Evolutionary conservation across 2,329 filamentous ascomycete genomes (phyloP).

Genomic region (Clonostachys rhizophaga): DNA sequence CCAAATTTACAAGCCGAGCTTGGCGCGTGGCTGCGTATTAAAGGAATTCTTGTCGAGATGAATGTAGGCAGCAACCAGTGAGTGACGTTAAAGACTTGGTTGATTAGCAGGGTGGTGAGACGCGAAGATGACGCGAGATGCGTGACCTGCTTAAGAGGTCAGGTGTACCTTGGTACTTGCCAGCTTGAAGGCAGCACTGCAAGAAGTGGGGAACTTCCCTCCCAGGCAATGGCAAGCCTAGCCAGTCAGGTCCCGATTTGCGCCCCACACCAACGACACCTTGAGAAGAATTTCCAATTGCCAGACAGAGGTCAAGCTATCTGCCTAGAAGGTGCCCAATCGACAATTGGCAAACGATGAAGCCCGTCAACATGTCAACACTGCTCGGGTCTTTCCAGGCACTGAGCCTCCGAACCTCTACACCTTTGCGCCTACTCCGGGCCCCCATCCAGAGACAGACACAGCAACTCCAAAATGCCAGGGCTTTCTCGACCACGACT

Average conservation of each 20-base stretch:
- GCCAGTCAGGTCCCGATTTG: too few relatives aligned
- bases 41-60: too few relatives aligned
- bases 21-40: too few relatives aligned
- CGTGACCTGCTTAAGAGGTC: slow-evolving; percentile 20
- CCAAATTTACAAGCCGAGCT: too few relatives aligned
- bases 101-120: slow-evolving; percentile 9
- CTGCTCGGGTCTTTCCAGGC: slow-evolving; percentile 46
- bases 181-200: slow-evolving; percentile 7
- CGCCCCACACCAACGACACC: slow-evolving; percentile 2
- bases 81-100: slow-evolving; percentile 24
- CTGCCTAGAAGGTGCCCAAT: not conserved
- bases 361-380: slow-evolving; percentile 33
- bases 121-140: slow-evolving; percentile 41
- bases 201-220: too few relatives aligned
- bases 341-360: slow-evolving; percentile 33
- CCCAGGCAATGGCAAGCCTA: too few relatives aligned
- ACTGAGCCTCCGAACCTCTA: slow-evolving; percentile 36
- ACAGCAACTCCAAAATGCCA: slow-evolving; percentile 37
- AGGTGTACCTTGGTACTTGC: not conserved
- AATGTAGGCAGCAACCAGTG: not conserved
- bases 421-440: slow-evolving; percentile 30
- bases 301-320: not conserved
- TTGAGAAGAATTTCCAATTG: not conserved
- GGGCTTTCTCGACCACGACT: slow-evolving; percentile 70
- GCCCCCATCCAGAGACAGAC: slow-evolving; percentile 19